phyloP scores from a whole-genome alignment of 2,329 filamentous ascomycete species.

The Fusarium papillatum region DNA sequence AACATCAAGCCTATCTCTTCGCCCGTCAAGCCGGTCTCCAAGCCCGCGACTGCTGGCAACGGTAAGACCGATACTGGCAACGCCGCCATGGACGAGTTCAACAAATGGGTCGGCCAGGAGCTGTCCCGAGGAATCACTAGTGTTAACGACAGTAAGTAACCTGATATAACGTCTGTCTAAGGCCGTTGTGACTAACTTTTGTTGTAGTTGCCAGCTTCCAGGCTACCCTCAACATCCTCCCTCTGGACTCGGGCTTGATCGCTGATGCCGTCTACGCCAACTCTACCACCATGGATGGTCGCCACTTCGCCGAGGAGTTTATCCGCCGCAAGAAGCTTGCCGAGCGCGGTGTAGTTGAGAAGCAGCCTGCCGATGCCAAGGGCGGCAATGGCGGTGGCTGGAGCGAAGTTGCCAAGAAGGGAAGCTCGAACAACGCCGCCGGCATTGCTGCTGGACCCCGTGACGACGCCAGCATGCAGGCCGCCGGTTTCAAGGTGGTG shows the following conservation, averaged over 20 bases:
- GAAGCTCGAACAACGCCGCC: constrained; percentile 57
- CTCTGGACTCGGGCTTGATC: constrained; percentile 84
- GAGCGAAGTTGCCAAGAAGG: constrained; percentile 98
- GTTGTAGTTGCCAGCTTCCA: constrained; percentile 83
- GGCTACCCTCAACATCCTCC: constrained; percentile 79
- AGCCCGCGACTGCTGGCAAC: constrained; percentile 61
- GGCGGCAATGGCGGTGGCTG: constrained; percentile 76
- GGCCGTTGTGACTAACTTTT: constrained; percentile 48
- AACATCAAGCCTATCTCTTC: constrained; percentile 59
- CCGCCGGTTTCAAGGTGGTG: constrained; percentile 88
- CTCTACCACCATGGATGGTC: constrained; percentile 91
- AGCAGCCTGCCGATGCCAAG: constrained; percentile 70
- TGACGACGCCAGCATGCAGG: constrained; percentile 57
- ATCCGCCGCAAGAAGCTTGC: constrained; percentile 93
- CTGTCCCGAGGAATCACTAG: constrained; percentile 78
- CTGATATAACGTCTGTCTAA: background rate
- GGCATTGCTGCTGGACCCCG: constrained; percentile 53
- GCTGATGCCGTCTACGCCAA: constrained; percentile 90
- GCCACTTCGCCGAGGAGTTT: constrained; percentile 95
- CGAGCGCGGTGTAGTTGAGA: constrained; percentile 90
- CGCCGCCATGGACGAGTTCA: constrained; percentile 88
- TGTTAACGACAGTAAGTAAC: constrained; percentile 65
- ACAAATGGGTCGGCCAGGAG: constrained; percentile 90
- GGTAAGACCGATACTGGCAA: constrained; percentile 54
- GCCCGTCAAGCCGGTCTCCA: constrained; percentile 63